Evolutionary conservation across 2,329 filamentous ascomycete species (phyloP), one percentile per base, ranked within the genome.

Genomic region (Dendryphion nanum): DNA sequence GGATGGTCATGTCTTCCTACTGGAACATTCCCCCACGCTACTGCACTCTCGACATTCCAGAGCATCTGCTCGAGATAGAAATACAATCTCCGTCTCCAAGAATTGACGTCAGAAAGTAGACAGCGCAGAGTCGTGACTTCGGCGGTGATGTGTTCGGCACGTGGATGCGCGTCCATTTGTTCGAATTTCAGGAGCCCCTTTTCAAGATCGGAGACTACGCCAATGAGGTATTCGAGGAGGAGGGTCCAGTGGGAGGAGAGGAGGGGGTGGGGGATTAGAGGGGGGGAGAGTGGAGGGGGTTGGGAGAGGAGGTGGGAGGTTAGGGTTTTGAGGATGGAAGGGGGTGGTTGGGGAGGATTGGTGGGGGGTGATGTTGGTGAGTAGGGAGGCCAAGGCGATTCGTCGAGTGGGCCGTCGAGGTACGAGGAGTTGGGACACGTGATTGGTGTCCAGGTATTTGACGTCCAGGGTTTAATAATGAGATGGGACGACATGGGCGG

Each of bases 261-360:
- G 23, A 42, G 38, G 29, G 35, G 30, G 28, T 38, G 30, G 14
- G 35, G 29, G 20, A 30, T 30, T 15, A 42, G 23, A 23, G 24
- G 23, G 3, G 86, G 1, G 76, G 77, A 10, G 85, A 87, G 19
- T 82, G 75, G 53, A 85, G 94, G 10, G 94, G 93, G 72, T 77
- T 87, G 58, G 88, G 89, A 7, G 78, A 30, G 15, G 43, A 42
- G 13, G 35, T 38, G 32, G 18, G 31, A 23, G 2, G 40, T 10
- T 4, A 42, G 38, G 30, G 38, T 35, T 18, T 29, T 21, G 4
- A 38, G 19, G 3, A 42, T 37, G 30, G 14, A 16, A 7, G 10
- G 7, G 29, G 8, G 7, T 8, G 8, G 15, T 10, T 30, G 8
- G 8, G 7, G 15, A 7, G 29, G 29, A 15, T 15, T 7, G 15